Evolutionary conservation across 2,329 filamentous ascomycete genomes (phyloP).

Genomic region (Curvularia verruculosa): DNA sequence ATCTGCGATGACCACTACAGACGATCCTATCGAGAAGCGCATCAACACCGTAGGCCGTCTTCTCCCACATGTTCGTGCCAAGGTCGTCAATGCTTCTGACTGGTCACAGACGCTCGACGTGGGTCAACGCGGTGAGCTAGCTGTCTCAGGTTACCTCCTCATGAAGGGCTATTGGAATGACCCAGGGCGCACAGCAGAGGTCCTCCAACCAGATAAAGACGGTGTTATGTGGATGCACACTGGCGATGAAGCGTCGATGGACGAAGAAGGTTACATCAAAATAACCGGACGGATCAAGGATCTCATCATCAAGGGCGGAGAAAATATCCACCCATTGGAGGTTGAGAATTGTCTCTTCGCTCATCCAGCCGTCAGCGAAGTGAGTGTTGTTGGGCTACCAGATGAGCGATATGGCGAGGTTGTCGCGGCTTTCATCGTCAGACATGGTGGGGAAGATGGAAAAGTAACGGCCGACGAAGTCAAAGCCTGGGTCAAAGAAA

Average conservation of each 20-base stretch:
- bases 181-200: constrained; percentile 69
- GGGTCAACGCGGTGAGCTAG: constrained; percentile 77
- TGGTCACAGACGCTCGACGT: constrained; percentile 64
- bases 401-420: constrained; percentile 85
- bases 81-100: constrained; percentile 76
- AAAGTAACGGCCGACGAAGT: constrained; percentile 65
- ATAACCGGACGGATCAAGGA: constrained; percentile 96
- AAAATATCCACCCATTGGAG: constrained; percentile 95
- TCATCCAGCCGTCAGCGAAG: constrained; percentile 73
- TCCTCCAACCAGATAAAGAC: constrained; percentile 63
- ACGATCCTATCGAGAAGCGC: constrained; percentile 74
- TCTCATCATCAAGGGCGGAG: constrained; percentile 90
- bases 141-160: constrained; percentile 80
- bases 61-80: constrained; percentile 79
- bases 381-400: constrained; percentile 81
- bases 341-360: constrained; percentile 86
- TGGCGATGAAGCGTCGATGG: constrained; percentile 89
- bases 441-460: constrained; percentile 42
- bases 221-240: constrained; percentile 83
- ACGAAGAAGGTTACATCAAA: constrained; percentile 78
- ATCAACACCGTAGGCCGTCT: constrained; percentile 78
- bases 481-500: constrained; percentile 72
- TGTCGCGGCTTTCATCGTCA: constrained; percentile 82
- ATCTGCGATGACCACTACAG: constrained; percentile 76
- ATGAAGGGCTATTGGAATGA: constrained; percentile 95